A percentile compares a stretch with the other conserved stretches of the same genome.
phyloP scores from a whole-genome alignment of 305 asterid species.

The Salvia sclarea region DNA sequence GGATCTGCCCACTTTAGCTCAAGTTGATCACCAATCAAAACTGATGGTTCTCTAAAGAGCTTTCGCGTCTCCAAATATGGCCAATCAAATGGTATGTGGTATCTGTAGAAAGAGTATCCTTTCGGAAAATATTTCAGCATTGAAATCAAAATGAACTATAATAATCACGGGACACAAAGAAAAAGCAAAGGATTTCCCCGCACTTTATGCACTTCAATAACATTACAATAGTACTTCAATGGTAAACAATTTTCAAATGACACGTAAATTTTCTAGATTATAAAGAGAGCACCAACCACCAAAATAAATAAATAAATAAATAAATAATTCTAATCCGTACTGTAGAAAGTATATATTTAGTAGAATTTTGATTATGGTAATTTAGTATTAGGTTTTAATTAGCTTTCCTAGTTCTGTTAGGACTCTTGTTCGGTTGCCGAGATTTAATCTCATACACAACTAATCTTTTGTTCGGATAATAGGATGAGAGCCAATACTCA shows the following conservation, averaged over 20 bases:
- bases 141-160: background rate
- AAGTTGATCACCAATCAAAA: conserved; percentile 53
- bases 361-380: no score
- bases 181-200: background rate
- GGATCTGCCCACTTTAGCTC: conserved; percentile 92
- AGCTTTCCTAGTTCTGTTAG: no score
- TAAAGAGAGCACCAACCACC: background rate
- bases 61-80: conserved; percentile 80
- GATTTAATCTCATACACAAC: no score
- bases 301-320: background rate
- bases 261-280: background rate
- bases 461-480: no score
- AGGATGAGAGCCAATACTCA: no score
- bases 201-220: background rate
- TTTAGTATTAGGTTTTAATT: no score
- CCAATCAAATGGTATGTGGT: conserved; percentile 90
- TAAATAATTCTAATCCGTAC: no score
- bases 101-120: conserved; percentile 47
- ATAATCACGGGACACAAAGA: background rate
- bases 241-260: background rate
- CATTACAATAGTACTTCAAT: background rate
- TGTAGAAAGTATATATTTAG: no score
- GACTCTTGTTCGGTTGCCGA: no score
- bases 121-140: background rate
- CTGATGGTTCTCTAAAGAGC: conserved; percentile 86